Conservation (phyloP, 148 eudicot species). For the Rhododendron ferrugineum region DNA sequence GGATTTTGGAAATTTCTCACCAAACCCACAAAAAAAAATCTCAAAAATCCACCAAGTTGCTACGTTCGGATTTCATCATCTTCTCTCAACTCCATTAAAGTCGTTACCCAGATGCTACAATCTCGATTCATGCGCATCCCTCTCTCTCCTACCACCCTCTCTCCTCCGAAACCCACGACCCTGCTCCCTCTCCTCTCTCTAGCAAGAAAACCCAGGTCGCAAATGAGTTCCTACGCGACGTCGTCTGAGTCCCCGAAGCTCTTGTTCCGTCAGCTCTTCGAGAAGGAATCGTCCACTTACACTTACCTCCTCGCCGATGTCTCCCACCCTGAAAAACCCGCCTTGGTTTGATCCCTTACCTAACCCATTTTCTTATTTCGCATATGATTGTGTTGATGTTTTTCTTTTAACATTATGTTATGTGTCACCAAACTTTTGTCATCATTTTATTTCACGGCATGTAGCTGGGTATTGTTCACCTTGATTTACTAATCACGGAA, state of each 20-base stretch:
- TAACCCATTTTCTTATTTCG: neutral
- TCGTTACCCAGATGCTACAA: constrained; percentile 13
- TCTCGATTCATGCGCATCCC: constrained; percentile 13
- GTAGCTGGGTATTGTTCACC: neutral
- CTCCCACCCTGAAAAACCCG: constrained; percentile 79
- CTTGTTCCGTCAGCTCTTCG: constrained; percentile 83
- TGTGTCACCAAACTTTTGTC: neutral
- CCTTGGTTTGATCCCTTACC: constrained; percentile 45
- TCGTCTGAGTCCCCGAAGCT: constrained; percentile 46
- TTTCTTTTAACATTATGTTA: no score
- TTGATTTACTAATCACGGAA: neutral
- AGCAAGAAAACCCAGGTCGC: constrained; percentile 18
- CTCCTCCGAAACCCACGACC: constrained; percentile 6
- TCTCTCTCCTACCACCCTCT: constrained; percentile 11
- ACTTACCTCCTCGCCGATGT: constrained; percentile 95
- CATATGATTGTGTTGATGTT: neutral
- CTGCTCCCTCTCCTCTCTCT: neutral
- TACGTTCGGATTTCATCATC: neutral
- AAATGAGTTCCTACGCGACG: constrained; percentile 50
- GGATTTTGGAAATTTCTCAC: neutral
- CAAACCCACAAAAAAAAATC: neutral
- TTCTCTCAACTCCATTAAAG: neutral
- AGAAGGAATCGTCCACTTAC: constrained; percentile 87
- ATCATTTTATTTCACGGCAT: neutral
- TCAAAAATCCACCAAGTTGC: neutral